Base-by-base conservation (phyloP, 164 flowering plant genomes). In the Vitis labrusca region DNA sequence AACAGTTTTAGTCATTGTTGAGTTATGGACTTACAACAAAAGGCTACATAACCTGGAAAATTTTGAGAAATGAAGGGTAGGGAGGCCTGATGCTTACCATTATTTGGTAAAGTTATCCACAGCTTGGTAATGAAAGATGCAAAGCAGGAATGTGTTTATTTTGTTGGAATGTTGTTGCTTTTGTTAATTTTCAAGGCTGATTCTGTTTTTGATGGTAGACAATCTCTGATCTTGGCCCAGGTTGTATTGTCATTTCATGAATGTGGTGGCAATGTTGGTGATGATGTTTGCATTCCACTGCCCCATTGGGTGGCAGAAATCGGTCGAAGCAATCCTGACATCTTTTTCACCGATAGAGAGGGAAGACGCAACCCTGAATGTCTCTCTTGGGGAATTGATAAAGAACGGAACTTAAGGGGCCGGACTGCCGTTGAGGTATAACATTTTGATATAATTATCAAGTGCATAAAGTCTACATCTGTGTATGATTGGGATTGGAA, bases 231-330 rank as follows among this genome's bases (percentile, higher is more conserved):
- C 57, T 68, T 74, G 59, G 15, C n/a, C 64, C 85, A 95, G 99
- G 93, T 91, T 59, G 93, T 90, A 49, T 82, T 95, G 94, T 95
- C 98, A 52, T 95, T 95, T 81, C 99, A 95, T 87, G 97, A 89
- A 79, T 95, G 99, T 81, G 99, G 99, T 66, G 98, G 99, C 71
- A 95, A 95, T 79, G 88, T 95, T 73, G 97, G 97, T 64, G 99
- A 95, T 84, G 99, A 93, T 86, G 97, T 89, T 47, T 88, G 90
- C 60, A 91, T 95, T 71, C 99, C 97, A 32, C 78, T 95, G 73
- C 99, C 99, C 30, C 93, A 88, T 67, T 95, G 99, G 99, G 91
- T 95, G 60, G 89, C 89, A 66, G 99, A 95, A 84, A 87, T 93
- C 78, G 97, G 97, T 68, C 80, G 88, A 59, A 82, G 68, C 79